A percentile compares a stretch with the other conserved stretches of the same genome.
These are phyloP conservation scores for Colletotrichum scovillei DNA, from an alignment of 2,329 filamentous ascomycete genomes.

Conservation along the genomic window DNA sequence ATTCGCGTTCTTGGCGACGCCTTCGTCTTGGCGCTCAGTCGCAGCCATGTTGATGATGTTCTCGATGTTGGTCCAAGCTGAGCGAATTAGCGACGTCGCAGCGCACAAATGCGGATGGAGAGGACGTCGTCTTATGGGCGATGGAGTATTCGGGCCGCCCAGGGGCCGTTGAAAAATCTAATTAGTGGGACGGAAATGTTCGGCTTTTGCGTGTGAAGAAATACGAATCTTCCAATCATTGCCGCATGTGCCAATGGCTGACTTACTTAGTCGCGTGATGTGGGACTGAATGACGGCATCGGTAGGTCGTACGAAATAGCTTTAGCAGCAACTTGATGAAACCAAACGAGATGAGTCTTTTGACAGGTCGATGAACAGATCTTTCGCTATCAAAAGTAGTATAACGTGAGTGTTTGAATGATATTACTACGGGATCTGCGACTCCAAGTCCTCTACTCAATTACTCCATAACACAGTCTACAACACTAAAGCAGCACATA, in stretches of 20 bases:
- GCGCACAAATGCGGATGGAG: background rate
- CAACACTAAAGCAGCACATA: too few species aligned
- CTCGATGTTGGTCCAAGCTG: slow-evolving; percentile 6
- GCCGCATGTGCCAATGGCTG: background rate
- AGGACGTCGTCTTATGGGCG: background rate
- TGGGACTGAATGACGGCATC: slow-evolving; percentile 1
- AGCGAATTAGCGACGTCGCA: slow-evolving; percentile 6
- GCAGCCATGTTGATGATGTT: background rate
- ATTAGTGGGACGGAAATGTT: background rate
- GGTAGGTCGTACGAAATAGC: background rate
- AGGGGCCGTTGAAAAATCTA: background rate
- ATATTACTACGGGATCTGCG: too few species aligned
- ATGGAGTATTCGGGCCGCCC: background rate
- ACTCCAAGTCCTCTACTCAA: too few species aligned
- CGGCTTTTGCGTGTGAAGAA: background rate
- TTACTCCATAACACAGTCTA: too few species aligned
- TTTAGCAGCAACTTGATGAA: background rate
- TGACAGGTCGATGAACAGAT: background rate
- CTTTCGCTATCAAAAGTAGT: too few species aligned
- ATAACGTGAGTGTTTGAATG: too few species aligned
- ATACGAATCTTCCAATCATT: background rate
- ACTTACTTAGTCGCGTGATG: background rate
- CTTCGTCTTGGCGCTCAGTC: background rate
- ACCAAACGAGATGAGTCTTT: background rate
- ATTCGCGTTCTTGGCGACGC: background rate